These are phyloP conservation scores for Heliocybe sulcata DNA, from an alignment of 1,284 basidiomycete species.

Conservation along the genomic window DNA sequence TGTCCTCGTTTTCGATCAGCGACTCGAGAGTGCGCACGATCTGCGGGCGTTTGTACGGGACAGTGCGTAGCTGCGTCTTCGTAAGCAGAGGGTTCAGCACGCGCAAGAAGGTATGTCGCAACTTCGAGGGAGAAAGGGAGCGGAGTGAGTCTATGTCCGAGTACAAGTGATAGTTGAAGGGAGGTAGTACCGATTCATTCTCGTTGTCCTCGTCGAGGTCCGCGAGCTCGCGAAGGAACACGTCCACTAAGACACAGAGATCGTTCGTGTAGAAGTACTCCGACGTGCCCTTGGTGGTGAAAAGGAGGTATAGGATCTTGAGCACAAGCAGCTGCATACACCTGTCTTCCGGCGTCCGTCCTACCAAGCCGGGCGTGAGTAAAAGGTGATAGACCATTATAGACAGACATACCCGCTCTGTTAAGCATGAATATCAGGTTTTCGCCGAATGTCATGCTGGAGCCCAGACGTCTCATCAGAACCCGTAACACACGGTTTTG, in stretches of 20 bases:
- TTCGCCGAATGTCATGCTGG: conserved; percentile 93
- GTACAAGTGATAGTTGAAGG: conserved; percentile 1
- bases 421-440: conserved; percentile 99
- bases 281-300: conserved; percentile 88
- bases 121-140: conserved; percentile 32
- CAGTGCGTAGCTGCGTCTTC: conserved; percentile 83
- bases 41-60: conserved; percentile 89
- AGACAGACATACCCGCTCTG: conserved; percentile 53
- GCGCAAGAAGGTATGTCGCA: conserved; percentile 94
- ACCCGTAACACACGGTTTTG: conserved; percentile 81
- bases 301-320: conserved; percentile 93
- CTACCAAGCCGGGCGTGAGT: conserved; percentile 26
- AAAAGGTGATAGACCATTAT: background rate
- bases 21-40: conserved; percentile 82
- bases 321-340: conserved; percentile 94
- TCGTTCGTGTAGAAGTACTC: conserved; percentile 99
- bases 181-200: conserved; percentile 73
- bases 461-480: conserved; percentile 75
- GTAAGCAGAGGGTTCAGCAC: conserved; percentile 94
- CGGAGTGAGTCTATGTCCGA: background rate
- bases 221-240: conserved; percentile 87
- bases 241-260: conserved; percentile 91
- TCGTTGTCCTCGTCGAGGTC: conserved; percentile 92
- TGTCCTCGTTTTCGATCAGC: conserved; percentile 65
- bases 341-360: conserved; percentile 80